Evolutionary conservation across 495 filamentous ascomycete species (phyloP), one percentile per base, ranked within the genome.

Genomic region (Platismatia glauca): DNA sequence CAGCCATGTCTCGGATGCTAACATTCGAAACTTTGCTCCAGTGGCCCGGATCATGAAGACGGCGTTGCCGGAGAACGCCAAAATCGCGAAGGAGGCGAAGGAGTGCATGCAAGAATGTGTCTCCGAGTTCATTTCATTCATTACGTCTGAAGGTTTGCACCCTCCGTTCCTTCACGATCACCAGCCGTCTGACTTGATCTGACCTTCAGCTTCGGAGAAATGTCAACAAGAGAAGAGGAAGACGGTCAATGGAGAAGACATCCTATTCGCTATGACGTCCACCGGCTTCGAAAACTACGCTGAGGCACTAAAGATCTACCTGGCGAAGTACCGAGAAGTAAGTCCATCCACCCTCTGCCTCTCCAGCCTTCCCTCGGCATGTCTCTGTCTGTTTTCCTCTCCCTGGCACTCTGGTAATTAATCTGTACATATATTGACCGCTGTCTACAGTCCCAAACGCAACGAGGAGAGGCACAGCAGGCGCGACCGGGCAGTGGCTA

Each of bases 101-200:
- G 94, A 98, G 73, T 98, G 94, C 77, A 97, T 98, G 94, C 94
- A 98, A 75, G 94, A 98, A 78, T 98, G 94, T 71, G 94, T 98
- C 64, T 97, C 92, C 86, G 94, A 98, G 81, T 98, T 97, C 76
- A 98, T 98, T 79, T 97, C 93, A 22, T 98, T 98, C 79, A 98
- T 98, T 75, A 98, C 94, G 34, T 97, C 92, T 74, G 94, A 98
- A 82, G 94, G 94, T 95, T 71, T 60, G 81, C 75, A 55, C 20
- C 50, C 22, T 57, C 29, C 35, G 57, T 64, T 64, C 44, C 58
- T 43, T 59, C 63, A 46, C 58, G 43, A 61, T 41, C 44, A 57
- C 63, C 64, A 66, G 62, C 66, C 64, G 60, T 67, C 59, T 71
- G 56, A 66, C 69, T 68, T 64, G 67, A 71, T 73, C 66, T 71